phyloP scores from a whole-genome alignment of 129 eudicot genomes.

The Dittrichia graveolens region DNA sequence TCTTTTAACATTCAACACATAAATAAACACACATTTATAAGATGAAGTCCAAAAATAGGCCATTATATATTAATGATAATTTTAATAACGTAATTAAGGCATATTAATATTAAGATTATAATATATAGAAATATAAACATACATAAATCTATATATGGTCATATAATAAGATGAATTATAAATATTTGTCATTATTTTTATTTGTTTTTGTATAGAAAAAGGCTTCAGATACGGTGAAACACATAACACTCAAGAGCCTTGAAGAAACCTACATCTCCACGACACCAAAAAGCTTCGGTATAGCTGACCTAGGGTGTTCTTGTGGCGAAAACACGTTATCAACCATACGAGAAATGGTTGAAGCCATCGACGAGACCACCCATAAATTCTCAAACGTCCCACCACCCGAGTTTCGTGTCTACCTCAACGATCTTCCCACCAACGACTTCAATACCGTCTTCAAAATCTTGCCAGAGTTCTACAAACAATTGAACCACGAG shows the following conservation, averaged over 20 bases:
- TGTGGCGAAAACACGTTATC: constrained; percentile 82
- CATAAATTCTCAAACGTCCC: constrained; percentile 27
- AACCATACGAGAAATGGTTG: constrained; percentile 56
- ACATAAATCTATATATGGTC: too few species aligned
- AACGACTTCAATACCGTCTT: constrained; percentile 89
- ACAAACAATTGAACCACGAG: constrained; percentile 42
- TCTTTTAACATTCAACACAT: too few species aligned
- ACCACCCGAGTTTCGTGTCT: constrained; percentile 63
- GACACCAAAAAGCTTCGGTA: constrained; percentile 72
- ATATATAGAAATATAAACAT: too few species aligned
- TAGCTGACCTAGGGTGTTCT: constrained; percentile 92
- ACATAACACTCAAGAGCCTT: constrained; percentile 62
- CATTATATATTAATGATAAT: too few species aligned
- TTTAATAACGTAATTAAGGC: too few species aligned
- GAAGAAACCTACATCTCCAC: constrained; percentile 48
- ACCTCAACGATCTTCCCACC: constrained; percentile 82
- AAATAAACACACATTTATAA: too few species aligned
- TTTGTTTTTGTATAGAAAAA: constrained; percentile 48
- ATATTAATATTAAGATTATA: too few species aligned
- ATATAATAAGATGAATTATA: background rate
- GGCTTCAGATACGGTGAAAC: constrained; percentile 82
- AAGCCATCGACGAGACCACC: constrained; percentile 44
- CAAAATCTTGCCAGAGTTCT: constrained; percentile 65
- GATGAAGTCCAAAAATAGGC: too few species aligned
- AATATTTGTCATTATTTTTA: background rate